phyloP scores from a whole-genome alignment of 176 grass and related monocot genomes.

The Pharus latifolius region DNA sequence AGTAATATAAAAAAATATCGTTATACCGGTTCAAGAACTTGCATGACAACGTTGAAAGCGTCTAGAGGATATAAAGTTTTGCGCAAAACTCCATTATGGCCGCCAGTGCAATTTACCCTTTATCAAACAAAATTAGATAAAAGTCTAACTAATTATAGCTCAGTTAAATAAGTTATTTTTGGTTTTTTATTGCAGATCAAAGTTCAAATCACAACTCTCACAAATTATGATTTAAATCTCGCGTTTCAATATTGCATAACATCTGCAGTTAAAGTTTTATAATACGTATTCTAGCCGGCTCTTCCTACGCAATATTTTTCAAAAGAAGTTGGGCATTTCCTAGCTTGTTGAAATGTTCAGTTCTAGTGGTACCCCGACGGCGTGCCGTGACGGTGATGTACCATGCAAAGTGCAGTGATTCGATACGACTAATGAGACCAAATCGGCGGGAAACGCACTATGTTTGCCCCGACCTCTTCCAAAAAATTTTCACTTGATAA shows the following conservation, averaged over 20 bases:
- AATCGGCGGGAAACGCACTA: slow-evolving; percentile 6
- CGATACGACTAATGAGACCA: neutral
- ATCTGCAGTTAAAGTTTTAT: no score
- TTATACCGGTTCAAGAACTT: neutral
- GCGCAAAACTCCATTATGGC: neutral
- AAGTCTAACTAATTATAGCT: no score
- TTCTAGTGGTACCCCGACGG: neutral
- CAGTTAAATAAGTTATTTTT: no score
- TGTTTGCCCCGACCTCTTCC: neutral
- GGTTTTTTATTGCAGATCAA: no score
- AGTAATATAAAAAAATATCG: neutral
- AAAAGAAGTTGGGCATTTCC: neutral
- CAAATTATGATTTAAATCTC: no score
- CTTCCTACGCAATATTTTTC: no score
- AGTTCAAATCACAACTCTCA: no score
- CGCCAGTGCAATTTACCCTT: neutral
- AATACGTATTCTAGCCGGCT: no score
- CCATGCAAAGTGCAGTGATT: neutral
- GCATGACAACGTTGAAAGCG: neutral
- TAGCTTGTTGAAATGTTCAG: neutral
- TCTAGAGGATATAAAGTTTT: neutral
- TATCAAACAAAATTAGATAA: no score
- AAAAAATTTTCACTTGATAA: slow-evolving; percentile 5
- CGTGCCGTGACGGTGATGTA: neutral
- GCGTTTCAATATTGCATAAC: no score